Conservation (phyloP, 768 basidiomycete species). For the Leccinum broughii region DNA sequence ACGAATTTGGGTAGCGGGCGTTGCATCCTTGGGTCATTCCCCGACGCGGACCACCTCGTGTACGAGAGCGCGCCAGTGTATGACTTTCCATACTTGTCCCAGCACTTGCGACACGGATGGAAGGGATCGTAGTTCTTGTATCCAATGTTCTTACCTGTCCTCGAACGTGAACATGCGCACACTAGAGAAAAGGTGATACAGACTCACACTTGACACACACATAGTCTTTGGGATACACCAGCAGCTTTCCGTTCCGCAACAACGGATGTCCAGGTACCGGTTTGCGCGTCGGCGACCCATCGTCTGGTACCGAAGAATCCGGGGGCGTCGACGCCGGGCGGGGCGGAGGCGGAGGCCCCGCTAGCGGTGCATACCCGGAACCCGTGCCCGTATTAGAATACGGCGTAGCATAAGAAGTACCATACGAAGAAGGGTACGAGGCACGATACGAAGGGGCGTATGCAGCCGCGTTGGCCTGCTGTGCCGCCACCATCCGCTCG, state of each 20-base stretch:
- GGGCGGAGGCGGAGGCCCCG: constrained; percentile 2
- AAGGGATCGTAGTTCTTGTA: constrained; percentile 69
- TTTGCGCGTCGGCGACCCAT: constrained; percentile 60
- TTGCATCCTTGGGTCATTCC: constrained; percentile 27
- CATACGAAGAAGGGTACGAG: not conserved
- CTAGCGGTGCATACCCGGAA: constrained; percentile 17
- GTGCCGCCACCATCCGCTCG: constrained; percentile 16
- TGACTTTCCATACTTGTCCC: constrained; percentile 64
- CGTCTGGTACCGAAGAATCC: constrained; percentile 36
- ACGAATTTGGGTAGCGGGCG: constrained; percentile 28
- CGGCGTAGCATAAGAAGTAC: constrained; percentile 11
- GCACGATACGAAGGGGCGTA: constrained; percentile 10
- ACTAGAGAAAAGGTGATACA: not conserved
- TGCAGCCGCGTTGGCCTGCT: constrained; percentile 17
- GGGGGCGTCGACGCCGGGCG: constrained; percentile 20
- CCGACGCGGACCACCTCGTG: constrained; percentile 39
- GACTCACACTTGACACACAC: constrained; percentile 67
- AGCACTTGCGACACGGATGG: constrained; percentile 72
- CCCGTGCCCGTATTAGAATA: constrained; percentile 2
- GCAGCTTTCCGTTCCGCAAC: constrained; percentile 55
- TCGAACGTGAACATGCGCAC: not conserved
- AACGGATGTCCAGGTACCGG: constrained; percentile 71
- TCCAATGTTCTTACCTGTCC: constrained; percentile 68
- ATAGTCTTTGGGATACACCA: constrained; percentile 69
- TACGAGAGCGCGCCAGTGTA: constrained; percentile 64